These are phyloP conservation scores for Cladorrhinum samala DNA, from an alignment of 495 filamentous ascomycete species.

Conservation along the genomic window DNA sequence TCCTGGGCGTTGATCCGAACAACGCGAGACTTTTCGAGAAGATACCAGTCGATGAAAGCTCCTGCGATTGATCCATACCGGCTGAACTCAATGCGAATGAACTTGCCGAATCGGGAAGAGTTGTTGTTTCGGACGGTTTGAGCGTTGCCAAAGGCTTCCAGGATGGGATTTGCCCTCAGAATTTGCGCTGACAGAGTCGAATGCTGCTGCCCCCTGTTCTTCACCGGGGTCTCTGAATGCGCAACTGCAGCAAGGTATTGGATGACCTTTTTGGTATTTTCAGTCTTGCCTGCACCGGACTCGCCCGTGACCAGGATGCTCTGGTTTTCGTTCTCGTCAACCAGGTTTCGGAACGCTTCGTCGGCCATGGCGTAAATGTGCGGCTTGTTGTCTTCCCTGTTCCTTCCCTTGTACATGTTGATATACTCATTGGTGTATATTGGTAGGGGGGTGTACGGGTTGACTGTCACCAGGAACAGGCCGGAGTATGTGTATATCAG, in stretches of 20 bases:
- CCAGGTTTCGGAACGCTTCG: slow-evolving; percentile 89
- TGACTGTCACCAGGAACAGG: slow-evolving; percentile 92
- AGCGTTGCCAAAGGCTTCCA: slow-evolving; percentile 97
- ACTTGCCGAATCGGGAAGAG: slow-evolving; percentile 97
- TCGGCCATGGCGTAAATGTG: slow-evolving; percentile 99
- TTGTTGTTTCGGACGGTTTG: slow-evolving; percentile 98
- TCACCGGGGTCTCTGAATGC: slow-evolving; percentile 64
- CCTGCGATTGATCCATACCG: slow-evolving; percentile 87
- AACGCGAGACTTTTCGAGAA: slow-evolving; percentile 93
- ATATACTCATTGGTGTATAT: slow-evolving; percentile 97
- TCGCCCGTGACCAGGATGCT: slow-evolving; percentile 98
- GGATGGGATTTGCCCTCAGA: slow-evolving; percentile 90
- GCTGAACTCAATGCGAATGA: slow-evolving; percentile 95
- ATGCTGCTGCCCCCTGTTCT: slow-evolving; percentile 59
- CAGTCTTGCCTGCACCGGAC: slow-evolving; percentile 96
- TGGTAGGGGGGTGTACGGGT: slow-evolving; percentile 89
- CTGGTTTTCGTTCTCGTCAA: slow-evolving; percentile 92
- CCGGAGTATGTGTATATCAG: slow-evolving; percentile 99
- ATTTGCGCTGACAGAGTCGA: slow-evolving; percentile 96
- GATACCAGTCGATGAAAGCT: slow-evolving; percentile 97
- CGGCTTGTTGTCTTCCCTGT: slow-evolving; percentile 86
- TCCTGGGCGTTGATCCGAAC: slow-evolving; percentile 81
- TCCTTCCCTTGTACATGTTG: slow-evolving; percentile 90
- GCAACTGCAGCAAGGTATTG: slow-evolving; percentile 97
- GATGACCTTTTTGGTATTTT: slow-evolving; percentile 99